Evolutionary conservation across 352 stramenopile species (phyloP).

Genomic region (Phytophthora sojae): DNA sequence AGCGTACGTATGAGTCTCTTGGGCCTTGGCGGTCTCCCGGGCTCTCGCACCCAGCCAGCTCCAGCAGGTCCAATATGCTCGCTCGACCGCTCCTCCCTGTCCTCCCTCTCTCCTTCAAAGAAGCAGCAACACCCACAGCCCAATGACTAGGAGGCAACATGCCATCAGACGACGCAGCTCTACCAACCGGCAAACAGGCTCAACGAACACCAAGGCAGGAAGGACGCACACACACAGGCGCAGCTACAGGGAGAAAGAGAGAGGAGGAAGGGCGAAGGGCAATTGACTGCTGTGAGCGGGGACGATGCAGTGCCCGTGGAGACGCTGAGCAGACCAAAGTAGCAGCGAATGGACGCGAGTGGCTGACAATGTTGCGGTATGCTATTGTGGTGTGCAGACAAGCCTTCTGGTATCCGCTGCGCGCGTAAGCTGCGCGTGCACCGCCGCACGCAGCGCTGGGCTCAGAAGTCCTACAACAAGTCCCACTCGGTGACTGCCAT

Average conservation of each 20-base stretch:
- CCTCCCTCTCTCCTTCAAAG: too few relatives aligned
- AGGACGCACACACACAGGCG: neutral
- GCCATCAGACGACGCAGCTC: neutral
- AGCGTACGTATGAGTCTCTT: conserved; percentile 66
- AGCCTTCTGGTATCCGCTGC: conserved; percentile 98
- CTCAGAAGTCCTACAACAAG: conserved; percentile 99
- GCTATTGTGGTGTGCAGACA: conserved; percentile 74
- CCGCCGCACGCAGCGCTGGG: conserved; percentile 98
- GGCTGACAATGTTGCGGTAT: conserved; percentile 6
- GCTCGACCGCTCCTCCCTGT: neutral
- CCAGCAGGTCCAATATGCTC: neutral
- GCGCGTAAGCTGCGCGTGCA: conserved; percentile 99
- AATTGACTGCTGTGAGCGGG: too few relatives aligned
- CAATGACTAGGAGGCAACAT: neutral
- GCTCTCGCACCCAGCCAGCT: neutral
- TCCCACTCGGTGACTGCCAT: conserved; percentile 99
- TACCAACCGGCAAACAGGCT: neutral
- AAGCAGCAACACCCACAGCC: neutral
- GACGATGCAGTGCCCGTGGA: neutral
- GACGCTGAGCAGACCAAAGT: neutral
- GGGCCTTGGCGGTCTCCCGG: conserved; percentile 1
- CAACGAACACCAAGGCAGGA: neutral
- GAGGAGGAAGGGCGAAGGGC: too few relatives aligned
- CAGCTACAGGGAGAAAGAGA: neutral
- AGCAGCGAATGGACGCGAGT: neutral